A percentile compares a stretch with the other conserved stretches of the same genome.
Conservation (phyloP, 208 protist species). For the Trypanosoma theileri region DNA sequence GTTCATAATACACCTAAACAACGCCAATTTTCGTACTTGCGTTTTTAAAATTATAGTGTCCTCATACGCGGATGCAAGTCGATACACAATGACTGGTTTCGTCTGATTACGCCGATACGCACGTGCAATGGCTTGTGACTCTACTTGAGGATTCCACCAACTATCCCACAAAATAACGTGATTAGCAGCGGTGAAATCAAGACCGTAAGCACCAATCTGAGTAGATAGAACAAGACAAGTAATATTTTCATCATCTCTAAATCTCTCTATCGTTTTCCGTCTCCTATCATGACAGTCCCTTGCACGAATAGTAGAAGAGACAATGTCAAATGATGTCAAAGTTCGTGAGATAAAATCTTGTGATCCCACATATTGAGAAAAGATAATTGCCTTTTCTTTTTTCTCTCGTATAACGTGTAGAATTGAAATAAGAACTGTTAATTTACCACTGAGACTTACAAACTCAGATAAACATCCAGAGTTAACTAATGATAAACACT, state of each 20-base stretch:
- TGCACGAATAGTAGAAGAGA: constrained; percentile 62
- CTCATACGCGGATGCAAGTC: constrained; percentile 78
- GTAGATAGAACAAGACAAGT: constrained; percentile 94
- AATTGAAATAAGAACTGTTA: constrained; percentile 67
- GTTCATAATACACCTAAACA: constrained; percentile 81
- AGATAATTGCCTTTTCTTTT: constrained; percentile 83
- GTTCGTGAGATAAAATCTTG: constrained; percentile 80
- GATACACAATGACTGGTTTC: constrained; percentile 96
- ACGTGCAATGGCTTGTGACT: constrained; percentile 95
- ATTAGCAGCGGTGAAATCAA: constrained; percentile 98
- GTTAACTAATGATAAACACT: constrained; percentile 47
- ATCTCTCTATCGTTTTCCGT: constrained; percentile 53
- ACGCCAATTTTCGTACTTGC: constrained; percentile 74
- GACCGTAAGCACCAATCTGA: constrained; percentile 96
- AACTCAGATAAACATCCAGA: constrained; percentile 49
- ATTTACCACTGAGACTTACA: constrained; percentile 73
- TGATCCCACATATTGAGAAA: constrained; percentile 82
- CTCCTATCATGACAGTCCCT: constrained; percentile 65
- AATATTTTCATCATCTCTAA: constrained; percentile 50
- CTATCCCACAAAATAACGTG: constrained; percentile 98
- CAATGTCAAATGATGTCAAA: constrained; percentile 53
- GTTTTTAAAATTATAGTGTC: constrained; percentile 54
- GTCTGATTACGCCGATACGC: constrained; percentile 98
- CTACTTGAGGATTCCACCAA: constrained; percentile 99
- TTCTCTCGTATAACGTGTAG: constrained; percentile 39